Evolutionary conservation across 148 eudicot genomes (phyloP).

Genomic region (Gaultheria prostrata): DNA sequence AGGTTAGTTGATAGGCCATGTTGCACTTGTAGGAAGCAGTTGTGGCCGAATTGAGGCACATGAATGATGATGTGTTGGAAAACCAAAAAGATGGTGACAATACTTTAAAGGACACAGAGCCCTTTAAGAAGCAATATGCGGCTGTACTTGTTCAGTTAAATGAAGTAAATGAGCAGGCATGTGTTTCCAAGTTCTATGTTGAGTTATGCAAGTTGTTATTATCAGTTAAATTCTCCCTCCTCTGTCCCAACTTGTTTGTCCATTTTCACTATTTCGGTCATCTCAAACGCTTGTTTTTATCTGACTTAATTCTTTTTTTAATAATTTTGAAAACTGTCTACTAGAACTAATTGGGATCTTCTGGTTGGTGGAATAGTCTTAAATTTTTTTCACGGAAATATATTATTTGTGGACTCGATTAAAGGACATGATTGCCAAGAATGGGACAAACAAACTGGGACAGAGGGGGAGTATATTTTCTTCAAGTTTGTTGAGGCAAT

Average conservation of each 20-base stretch:
- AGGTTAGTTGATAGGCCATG: slow-evolving; percentile 8
- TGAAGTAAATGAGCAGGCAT: slow-evolving; percentile 81
- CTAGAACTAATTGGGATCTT: not conserved
- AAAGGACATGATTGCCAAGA: not conserved
- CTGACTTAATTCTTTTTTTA: not conserved
- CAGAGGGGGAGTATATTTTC: not conserved
- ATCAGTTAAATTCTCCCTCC: not conserved
- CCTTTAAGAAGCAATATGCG: slow-evolving; percentile 93
- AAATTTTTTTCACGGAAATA: not conserved
- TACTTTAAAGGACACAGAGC: slow-evolving; percentile 61
- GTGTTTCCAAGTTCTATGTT: slow-evolving; percentile 11
- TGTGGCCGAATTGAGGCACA: slow-evolving; percentile 74
- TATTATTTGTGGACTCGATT: not conserved
- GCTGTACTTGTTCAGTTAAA: slow-evolving; percentile 79
- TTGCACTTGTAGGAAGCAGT: slow-evolving; percentile 67
- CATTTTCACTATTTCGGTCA: not conserved
- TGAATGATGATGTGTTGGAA: slow-evolving; percentile 84
- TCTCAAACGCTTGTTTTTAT: not conserved
- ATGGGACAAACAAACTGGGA: not conserved
- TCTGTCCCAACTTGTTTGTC: slow-evolving; percentile 7
- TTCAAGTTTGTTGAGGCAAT: not conserved
- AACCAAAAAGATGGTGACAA: slow-evolving; percentile 39
- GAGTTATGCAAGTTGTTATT: not conserved
- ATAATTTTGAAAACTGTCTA: not conserved
- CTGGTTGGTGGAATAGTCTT: not conserved